These are phyloP conservation scores for Botrytis sinoallii DNA, from an alignment of 2,329 filamentous ascomycete species.

Conservation along the genomic window DNA sequence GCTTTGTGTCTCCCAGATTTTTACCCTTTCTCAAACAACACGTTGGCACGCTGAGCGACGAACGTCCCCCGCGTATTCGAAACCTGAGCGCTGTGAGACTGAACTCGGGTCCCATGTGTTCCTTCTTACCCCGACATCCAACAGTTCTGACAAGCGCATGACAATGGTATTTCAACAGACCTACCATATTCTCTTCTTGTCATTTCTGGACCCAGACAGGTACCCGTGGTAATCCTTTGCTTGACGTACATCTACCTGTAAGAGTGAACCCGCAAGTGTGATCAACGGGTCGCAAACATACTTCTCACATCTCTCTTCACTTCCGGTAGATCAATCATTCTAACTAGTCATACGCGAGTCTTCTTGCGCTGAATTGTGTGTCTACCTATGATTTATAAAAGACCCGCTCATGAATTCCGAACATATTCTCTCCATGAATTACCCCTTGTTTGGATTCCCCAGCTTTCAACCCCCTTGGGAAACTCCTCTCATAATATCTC, in stretches of 20 bases:
- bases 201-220: not conserved
- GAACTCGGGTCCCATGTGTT: not conserved
- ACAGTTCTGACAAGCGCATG: not conserved
- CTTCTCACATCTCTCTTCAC: not conserved
- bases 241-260: not conserved
- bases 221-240: not conserved
- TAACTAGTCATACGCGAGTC: not conserved
- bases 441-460: not conserved
- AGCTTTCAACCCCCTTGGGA: too few relatives aligned
- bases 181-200: not conserved
- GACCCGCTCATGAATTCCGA: not conserved
- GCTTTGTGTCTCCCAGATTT: too few relatives aligned
- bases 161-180: accelerated
- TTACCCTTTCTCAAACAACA: not conserved
- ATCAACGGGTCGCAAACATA: not conserved
- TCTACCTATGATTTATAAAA: too few relatives aligned
- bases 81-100: too few relatives aligned
- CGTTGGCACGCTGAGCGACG: not conserved
- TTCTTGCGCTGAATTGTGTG: accelerated
- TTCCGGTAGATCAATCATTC: not conserved
- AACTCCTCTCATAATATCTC: not conserved
- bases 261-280: not conserved
- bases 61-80: not conserved
- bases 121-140: not conserved
- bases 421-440: not conserved